phyloP scores from a whole-genome alignment of 148 eudicot species.

The Polygonum maritimum region DNA sequence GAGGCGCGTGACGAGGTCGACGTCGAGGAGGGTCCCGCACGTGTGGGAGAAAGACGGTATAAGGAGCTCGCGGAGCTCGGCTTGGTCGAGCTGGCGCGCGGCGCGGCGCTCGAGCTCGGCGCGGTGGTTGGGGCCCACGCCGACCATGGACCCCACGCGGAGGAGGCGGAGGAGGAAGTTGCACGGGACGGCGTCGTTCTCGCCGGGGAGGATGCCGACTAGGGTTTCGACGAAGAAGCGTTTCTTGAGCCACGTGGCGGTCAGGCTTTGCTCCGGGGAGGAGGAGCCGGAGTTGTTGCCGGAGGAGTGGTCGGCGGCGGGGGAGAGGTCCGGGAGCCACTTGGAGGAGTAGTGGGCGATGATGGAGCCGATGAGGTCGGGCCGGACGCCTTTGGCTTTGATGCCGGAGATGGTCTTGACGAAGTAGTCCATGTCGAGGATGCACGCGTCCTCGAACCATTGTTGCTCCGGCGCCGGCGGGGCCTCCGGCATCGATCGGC shows the following conservation, averaged over 20 bases:
- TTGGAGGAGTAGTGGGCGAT: conserved; percentile 71
- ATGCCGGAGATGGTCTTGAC: conserved; percentile 55
- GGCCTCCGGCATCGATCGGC: conserved; percentile 10
- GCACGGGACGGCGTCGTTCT: conserved; percentile 60
- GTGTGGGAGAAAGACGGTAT: conserved; percentile 76
- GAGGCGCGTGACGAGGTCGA: conserved; percentile 50
- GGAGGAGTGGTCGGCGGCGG: neutral
- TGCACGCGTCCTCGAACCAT: conserved; percentile 47
- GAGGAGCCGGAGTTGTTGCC: neutral
- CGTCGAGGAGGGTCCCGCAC: conserved; percentile 57
- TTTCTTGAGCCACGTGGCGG: conserved; percentile 52
- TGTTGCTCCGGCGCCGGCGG: conserved; percentile 20
- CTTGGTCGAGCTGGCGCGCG: conserved; percentile 62
- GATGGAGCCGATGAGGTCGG: conserved; percentile 72
- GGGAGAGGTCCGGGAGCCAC: conserved; percentile 71
- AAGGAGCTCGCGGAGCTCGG: conserved; percentile 57
- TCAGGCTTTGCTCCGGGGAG: conserved; percentile 30
- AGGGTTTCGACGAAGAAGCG: conserved; percentile 58
- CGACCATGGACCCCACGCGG: conserved; percentile 41
- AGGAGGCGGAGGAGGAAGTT: conserved; percentile 63
- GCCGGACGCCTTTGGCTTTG: conserved; percentile 54
- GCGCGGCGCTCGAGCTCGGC: conserved; percentile 54
- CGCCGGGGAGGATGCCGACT: conserved; percentile 58
- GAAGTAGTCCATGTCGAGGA: conserved; percentile 66
- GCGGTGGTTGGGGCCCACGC: conserved; percentile 28